Evolutionary conservation across 129 eudicot species (phyloP).

Genomic region (sunflower (Helianthus annuus)): DNA sequence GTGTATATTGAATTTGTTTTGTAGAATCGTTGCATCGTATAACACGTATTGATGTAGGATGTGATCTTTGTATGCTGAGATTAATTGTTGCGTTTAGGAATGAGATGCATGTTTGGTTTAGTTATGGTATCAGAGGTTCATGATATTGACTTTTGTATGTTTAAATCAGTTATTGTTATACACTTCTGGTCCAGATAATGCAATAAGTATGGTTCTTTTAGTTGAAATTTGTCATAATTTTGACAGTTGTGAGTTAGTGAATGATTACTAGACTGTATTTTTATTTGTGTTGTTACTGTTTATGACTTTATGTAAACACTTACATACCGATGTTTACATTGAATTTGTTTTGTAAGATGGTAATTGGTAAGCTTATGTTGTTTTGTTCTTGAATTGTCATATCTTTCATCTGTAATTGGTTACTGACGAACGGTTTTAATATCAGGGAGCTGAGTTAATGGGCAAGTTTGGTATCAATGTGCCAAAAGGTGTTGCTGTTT

Average conservation of each 20-base stretch:
- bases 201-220: constrained; percentile 5
- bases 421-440: constrained; percentile 13
- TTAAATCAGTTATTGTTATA: background rate
- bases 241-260: constrained; percentile 16
- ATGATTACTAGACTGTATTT: constrained; percentile 3
- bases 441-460: constrained; percentile 96
- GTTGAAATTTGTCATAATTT: constrained; percentile 2
- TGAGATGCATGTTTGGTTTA: background rate
- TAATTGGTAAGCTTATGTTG: background rate
- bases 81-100: background rate
- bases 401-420: constrained; percentile 1
- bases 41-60: background rate
- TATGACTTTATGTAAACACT: background rate
- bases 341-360: background rate
- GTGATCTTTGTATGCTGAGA: background rate
- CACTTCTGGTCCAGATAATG: background rate
- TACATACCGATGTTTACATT: background rate
- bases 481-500: constrained; percentile 86
- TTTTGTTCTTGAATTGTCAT: constrained; percentile 5
- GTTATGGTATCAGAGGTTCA: constrained; percentile 15
- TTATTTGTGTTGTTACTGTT: constrained; percentile 5
- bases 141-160: background rate
- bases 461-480: constrained; percentile 86
- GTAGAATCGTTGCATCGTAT: too few species aligned
- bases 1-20: too few species aligned